A percentile compares a stretch with the other conserved stretches of the same genome.
phyloP scores from a whole-genome alignment of 2,329 filamentous ascomycete genomes.

The Pestalotiopsis fici region DNA sequence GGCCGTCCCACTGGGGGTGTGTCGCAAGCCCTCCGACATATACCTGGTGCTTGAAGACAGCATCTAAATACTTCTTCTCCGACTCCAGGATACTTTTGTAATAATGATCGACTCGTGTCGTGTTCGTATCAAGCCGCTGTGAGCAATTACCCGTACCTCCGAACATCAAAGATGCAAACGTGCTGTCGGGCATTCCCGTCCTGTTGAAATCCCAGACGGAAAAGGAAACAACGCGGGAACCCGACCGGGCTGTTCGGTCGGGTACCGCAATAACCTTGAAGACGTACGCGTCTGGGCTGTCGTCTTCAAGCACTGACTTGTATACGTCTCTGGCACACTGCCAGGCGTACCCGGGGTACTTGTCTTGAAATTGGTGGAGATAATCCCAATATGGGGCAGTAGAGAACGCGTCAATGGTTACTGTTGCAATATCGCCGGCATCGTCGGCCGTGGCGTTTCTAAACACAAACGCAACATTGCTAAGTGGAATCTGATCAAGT shows the following conservation, averaged over 20 bases:
- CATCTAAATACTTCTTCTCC: conserved; percentile 1
- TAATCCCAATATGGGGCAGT: not conserved
- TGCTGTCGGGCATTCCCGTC: not conserved
- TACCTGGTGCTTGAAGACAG: not conserved
- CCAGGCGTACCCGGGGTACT: not conserved
- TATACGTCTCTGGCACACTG: not conserved
- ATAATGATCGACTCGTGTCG: not conserved
- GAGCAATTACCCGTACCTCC: not conserved
- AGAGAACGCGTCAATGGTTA: conserved; percentile 5
- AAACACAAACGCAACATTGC: not conserved
- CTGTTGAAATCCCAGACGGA: not conserved
- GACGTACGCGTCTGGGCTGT: not conserved
- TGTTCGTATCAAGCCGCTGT: not conserved
- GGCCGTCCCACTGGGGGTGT: conserved; percentile 7
- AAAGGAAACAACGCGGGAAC: not conserved
- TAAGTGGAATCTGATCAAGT: not conserved
- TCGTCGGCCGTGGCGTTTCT: not conserved
- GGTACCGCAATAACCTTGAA: conserved; percentile 5
- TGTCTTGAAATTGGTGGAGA: conserved; percentile 2
- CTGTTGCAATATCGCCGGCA: not conserved
- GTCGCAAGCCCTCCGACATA: conserved; percentile 2
- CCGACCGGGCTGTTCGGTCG: not conserved
- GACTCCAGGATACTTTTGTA: not conserved
- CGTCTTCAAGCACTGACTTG: not conserved
- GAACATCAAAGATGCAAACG: not conserved